Evolutionary conservation across 2,329 filamentous ascomycete species (phyloP).

Genomic region (Endothia cerciana): DNA sequence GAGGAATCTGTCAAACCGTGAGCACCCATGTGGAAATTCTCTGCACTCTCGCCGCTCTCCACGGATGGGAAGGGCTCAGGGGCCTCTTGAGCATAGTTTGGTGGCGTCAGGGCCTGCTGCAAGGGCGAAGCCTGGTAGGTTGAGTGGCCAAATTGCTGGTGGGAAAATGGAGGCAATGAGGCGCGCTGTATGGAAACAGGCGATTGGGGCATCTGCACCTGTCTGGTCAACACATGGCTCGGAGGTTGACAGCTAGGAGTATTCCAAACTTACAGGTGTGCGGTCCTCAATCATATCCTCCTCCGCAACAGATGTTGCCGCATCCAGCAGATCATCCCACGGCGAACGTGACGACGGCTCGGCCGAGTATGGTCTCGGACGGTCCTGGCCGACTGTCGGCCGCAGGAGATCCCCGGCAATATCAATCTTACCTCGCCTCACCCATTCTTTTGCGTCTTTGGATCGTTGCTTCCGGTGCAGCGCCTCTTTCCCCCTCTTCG

Average conservation of each 20-base stretch:
- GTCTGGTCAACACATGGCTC: slow-evolving; percentile 42
- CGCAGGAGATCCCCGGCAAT: slow-evolving; percentile 60
- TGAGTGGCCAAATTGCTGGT: slow-evolving; percentile 52
- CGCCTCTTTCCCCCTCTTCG: slow-evolving; percentile 73
- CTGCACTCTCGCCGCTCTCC: slow-evolving; percentile 74
- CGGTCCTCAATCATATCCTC: slow-evolving; percentile 90
- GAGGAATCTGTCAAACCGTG: slow-evolving; percentile 72
- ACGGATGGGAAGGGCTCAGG: slow-evolving; percentile 87
- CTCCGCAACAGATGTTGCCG: slow-evolving; percentile 79
- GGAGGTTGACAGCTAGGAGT: slow-evolving; percentile 24
- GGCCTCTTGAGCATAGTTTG: slow-evolving; percentile 67
- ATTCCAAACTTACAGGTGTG: slow-evolving; percentile 69
- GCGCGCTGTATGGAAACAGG: slow-evolving; percentile 66
- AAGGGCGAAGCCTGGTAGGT: slow-evolving; percentile 88
- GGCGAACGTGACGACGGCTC: slow-evolving; percentile 81
- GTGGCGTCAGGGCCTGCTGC: slow-evolving; percentile 87
- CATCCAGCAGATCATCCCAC: slow-evolving; percentile 96
- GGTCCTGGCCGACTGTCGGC: slow-evolving; percentile 63
- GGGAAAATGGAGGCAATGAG: slow-evolving; percentile 62
- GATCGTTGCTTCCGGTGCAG: slow-evolving; percentile 85
- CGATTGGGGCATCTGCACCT: slow-evolving; percentile 63
- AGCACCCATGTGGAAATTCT: slow-evolving; percentile 71
- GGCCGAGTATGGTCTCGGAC: slow-evolving; percentile 78
- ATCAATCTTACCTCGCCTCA: slow-evolving; percentile 61
- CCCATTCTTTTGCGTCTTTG: slow-evolving; percentile 67